phyloP scores from a whole-genome alignment of 441 rosid species.

The Viola pubescens region DNA sequence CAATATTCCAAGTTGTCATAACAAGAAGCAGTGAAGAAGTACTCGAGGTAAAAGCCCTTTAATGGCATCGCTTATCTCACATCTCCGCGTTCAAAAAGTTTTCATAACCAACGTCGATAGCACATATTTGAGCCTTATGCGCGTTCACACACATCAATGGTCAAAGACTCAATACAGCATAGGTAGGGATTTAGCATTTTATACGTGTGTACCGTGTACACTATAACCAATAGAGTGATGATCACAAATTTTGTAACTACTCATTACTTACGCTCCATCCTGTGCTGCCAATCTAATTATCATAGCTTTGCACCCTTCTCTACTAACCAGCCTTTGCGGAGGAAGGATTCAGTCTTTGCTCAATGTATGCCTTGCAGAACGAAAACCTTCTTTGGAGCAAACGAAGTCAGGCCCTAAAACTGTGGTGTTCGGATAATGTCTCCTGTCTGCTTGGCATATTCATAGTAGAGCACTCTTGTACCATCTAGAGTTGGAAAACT shows the following conservation, averaged over 20 bases:
- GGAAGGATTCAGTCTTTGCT: constrained; percentile 35
- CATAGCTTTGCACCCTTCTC: constrained; percentile 42
- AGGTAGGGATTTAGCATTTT: too few species aligned
- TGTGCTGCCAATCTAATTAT: constrained; percentile 31
- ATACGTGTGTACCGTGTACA: too few species aligned
- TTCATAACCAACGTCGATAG: neutral
- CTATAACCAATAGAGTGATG: too few species aligned
- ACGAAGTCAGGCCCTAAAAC: constrained; percentile 35
- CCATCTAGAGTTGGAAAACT: constrained; percentile 21
- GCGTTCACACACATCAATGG: too few species aligned
- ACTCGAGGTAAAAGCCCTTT: neutral
- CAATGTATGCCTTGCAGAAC: constrained; percentile 27
- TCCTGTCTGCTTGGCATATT: constrained; percentile 29
- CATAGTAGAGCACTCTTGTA: constrained; percentile 33
- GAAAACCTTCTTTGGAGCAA: constrained; percentile 39
- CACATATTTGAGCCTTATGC: too few species aligned
- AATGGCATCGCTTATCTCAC: too few species aligned
- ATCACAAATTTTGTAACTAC: constrained; percentile 29
- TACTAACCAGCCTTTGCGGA: constrained; percentile 26
- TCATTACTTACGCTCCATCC: constrained; percentile 29
- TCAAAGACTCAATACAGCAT: too few species aligned
- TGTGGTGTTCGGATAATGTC: constrained; percentile 29
- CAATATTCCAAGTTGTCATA: neutral
- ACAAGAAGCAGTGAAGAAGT: neutral
- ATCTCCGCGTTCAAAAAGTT: too few species aligned